Percentiles rank a stretch among this genome's conserved stretches.
These are phyloP conservation scores for Peltaster fructicola DNA, from an alignment of 2,329 filamentous ascomycete genomes.

Conservation along the genomic window DNA sequence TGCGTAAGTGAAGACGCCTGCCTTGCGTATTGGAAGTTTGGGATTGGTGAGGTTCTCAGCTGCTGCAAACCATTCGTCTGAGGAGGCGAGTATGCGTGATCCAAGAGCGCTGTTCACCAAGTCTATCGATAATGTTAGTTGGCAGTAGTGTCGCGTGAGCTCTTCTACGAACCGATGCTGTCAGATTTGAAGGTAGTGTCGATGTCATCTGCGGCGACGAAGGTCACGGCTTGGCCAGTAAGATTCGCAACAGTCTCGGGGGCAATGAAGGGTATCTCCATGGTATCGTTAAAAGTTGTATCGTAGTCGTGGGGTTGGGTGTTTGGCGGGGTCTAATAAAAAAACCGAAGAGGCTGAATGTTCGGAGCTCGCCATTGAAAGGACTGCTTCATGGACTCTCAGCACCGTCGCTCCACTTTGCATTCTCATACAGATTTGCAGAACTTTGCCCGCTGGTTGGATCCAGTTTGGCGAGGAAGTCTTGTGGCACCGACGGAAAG, in stretches of 20 bases:
- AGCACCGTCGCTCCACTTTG: slow-evolving; percentile 14
- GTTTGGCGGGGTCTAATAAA: too few relatives aligned
- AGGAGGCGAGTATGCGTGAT: slow-evolving; percentile 36
- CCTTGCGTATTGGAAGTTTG: slow-evolving; percentile 36
- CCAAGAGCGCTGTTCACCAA: slow-evolving; percentile 35
- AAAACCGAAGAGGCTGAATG: not conserved
- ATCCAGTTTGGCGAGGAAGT: slow-evolving; percentile 81
- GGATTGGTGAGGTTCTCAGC: slow-evolving; percentile 42
- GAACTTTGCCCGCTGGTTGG: slow-evolving; percentile 17
- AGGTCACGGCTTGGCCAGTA: slow-evolving; percentile 12
- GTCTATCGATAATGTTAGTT: slow-evolving; percentile 19
- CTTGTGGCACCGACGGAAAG: slow-evolving; percentile 82
- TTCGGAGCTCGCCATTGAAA: not conserved
- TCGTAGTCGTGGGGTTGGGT: not conserved
- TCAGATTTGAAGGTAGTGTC: slow-evolving; percentile 37
- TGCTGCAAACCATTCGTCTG: slow-evolving; percentile 44
- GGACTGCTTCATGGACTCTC: slow-evolving; percentile 7
- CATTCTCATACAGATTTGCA: slow-evolving; percentile 17
- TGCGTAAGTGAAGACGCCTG: slow-evolving; percentile 40
- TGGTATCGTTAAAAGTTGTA: not conserved
- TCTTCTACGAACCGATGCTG: slow-evolving; percentile 32
- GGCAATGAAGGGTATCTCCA: slow-evolving; percentile 16
- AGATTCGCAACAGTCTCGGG: slow-evolving; percentile 15
- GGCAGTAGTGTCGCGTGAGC: slow-evolving; percentile 15
- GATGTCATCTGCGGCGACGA: slow-evolving; percentile 31